These are phyloP conservation scores for Leccinellum luteum DNA, from an alignment of 768 basidiomycete genomes.

Conservation along the genomic window DNA sequence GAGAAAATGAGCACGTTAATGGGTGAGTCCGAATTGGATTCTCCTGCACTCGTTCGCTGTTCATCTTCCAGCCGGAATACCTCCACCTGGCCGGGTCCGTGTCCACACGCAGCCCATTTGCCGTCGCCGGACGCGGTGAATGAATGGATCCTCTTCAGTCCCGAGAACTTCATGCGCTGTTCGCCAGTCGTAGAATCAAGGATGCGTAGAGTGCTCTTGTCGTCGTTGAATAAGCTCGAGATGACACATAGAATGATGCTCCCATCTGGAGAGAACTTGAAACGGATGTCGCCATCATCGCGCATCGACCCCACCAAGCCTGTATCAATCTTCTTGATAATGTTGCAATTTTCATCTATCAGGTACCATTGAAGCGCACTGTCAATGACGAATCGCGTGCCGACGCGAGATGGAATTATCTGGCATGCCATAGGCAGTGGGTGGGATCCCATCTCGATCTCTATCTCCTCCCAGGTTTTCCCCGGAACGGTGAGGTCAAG, in stretches of 20 bases:
- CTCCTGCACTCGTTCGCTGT: background rate
- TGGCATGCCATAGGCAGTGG: background rate
- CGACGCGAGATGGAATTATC: conserved; percentile 2
- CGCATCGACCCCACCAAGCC: conserved; percentile 1
- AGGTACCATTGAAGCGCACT: background rate
- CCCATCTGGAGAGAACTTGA: conserved; percentile 14
- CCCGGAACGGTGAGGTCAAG: background rate
- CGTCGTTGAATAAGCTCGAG: background rate
- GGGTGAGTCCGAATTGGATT: background rate
- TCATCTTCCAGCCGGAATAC: background rate
- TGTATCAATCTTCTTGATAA: conserved; percentile 9
- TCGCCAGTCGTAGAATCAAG: conserved; percentile 12
- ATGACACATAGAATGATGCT: conserved; percentile 5
- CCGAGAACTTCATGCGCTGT: conserved; percentile 2
- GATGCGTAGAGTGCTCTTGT: conserved; percentile 10
- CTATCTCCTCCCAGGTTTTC: conserved; percentile 1
- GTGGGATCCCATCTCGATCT: background rate
- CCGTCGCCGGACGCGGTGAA: conserved; percentile 5
- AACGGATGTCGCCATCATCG: background rate
- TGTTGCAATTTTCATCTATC: background rate
- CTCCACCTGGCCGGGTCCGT: conserved; percentile 3
- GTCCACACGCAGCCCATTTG: conserved; percentile 8
- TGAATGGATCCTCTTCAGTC: conserved; percentile 7
- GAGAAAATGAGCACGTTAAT: conserved; percentile 16
- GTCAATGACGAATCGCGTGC: conserved; percentile 11